Evolutionary conservation across 2,329 filamentous ascomycete species (phyloP), one percentile per base, ranked within the genome.

Genomic region (Aureobasidium zeae): DNA sequence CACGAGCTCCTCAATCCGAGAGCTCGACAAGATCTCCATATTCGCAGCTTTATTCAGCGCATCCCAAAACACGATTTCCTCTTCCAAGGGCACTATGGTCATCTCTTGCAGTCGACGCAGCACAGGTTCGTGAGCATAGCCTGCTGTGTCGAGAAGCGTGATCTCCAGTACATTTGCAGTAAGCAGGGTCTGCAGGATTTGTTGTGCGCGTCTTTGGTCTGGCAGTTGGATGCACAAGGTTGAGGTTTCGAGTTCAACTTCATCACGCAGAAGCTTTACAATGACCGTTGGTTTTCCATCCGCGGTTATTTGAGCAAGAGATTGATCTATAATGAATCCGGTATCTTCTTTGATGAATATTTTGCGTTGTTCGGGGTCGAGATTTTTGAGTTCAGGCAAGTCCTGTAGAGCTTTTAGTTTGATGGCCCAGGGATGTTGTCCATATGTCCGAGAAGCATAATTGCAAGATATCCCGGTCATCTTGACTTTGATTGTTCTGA

Each of bases 41-140:
- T 25, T 54, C 13, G 58, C 53, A 4, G 49, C 9, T 17, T 64
- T 59, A 1, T 57, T 49, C 12, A 57, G 52, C 7, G 57, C 46
- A 3, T 57, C 55, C 16, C 54, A 43, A 8, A 50, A 32, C 13
- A 29, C 16, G 12, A 35, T 22, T 24, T 51, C 53, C 5, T 25
- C 21, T 29, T 50, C 46, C 5, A 36, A 25, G 16, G 48, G 52
- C 7, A 28, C 6, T 15, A 45, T 32, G 13, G 50, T 12, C 4
- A 48, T 41, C 7, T 33, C 21, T 6, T 45, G 29, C n/a, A 55
- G 42, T 4, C 28, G 19, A 13, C 13, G 15, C 17, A 41, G 37
- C 4, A 41, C 37, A 2, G 37, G 37, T 15, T 41, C 37, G 13
- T 41, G 21, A 8, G 37, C 37, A 32, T 32, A 41, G 3, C 37